Conservation (phyloP, 257 asterid species). For the Penstemon newberryi region DNA sequence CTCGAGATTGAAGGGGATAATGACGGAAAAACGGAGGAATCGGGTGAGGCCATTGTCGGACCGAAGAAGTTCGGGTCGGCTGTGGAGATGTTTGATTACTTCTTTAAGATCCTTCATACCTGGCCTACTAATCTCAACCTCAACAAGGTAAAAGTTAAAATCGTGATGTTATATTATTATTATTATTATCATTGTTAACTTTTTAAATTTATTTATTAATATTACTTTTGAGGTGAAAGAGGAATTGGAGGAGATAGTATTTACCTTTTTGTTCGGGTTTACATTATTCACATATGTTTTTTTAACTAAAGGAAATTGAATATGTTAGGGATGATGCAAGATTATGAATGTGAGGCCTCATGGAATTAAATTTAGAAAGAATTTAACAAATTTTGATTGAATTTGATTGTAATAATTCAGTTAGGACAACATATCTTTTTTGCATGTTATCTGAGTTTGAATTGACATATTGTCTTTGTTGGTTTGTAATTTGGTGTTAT, state of each 20-base stretch:
- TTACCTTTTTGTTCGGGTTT: neutral
- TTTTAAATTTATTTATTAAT: neutral
- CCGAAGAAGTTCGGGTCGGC: constrained; percentile 71
- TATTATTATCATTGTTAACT: neutral
- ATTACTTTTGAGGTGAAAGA: neutral
- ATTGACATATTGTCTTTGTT: too few relatives aligned
- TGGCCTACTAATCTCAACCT: constrained; percentile 67
- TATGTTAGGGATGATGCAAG: too few relatives aligned
- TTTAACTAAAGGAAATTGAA: too few relatives aligned
- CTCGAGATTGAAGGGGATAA: neutral
- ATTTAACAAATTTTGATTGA: too few relatives aligned
- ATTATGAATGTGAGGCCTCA: too few relatives aligned
- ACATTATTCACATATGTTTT: neutral
- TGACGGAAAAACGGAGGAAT: constrained; percentile 12
- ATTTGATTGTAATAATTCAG: too few relatives aligned
- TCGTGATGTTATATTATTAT: neutral
- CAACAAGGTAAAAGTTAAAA: constrained; percentile 54
- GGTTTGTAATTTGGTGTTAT: too few relatives aligned
- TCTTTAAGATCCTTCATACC: constrained; percentile 60
- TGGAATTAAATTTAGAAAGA: too few relatives aligned
- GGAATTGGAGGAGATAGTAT: neutral
- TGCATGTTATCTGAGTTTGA: too few relatives aligned
- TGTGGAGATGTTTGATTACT: constrained; percentile 73
- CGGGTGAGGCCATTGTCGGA: constrained; percentile 44
- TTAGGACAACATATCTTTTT: too few relatives aligned